A percentile compares a stretch with the other conserved stretches of the same genome.
Conservation (phyloP, 2,329 filamentous ascomycete genomes). For the Aspergillus sp. region DNA sequence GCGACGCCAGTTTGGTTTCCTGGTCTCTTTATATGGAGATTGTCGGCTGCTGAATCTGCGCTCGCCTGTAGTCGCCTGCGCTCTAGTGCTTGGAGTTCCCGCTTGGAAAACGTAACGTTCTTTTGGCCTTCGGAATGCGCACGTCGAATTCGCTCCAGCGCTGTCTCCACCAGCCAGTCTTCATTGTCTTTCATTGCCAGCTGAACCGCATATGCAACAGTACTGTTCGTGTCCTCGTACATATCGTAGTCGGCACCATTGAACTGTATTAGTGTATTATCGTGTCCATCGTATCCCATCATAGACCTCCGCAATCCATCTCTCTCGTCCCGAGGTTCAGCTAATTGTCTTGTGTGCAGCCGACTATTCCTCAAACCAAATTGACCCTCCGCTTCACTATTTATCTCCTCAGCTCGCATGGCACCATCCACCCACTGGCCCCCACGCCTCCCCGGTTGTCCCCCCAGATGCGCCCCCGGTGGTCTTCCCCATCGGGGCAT, state of each 20-base stretch:
- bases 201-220: slow-evolving; percentile 49
- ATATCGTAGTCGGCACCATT: slow-evolving; percentile 53
- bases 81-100: slow-evolving; percentile 79
- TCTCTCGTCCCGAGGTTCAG: slow-evolving; percentile 31
- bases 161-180: slow-evolving; percentile 73
- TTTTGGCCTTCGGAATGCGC: slow-evolving; percentile 73
- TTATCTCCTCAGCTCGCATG: slow-evolving; percentile 41
- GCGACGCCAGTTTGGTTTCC: slow-evolving; percentile 14
- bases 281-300: slow-evolving; percentile 47
- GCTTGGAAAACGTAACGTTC: slow-evolving; percentile 76
- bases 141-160: slow-evolving; percentile 74
- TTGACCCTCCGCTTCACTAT: slow-evolving; percentile 42
- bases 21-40: slow-evolving; percentile 22
- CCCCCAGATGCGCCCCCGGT: slow-evolving; percentile 77
- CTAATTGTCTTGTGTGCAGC: slow-evolving; percentile 32
- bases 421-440: slow-evolving; percentile 52
- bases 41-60: background rate
- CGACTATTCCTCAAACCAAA: slow-evolving; percentile 25
- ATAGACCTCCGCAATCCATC: slow-evolving; percentile 37
- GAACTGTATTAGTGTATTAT: slow-evolving; percentile 44
- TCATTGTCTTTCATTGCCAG: slow-evolving; percentile 65
- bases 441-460: slow-evolving; percentile 58
- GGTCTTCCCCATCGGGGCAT: slow-evolving; percentile 99
- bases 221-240: slow-evolving; percentile 52
- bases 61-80: slow-evolving; percentile 59